Evolutionary conservation across 768 basidiomycete species (phyloP), one percentile per base, ranked within the genome.

Genomic region (Gyrodon lividus): DNA sequence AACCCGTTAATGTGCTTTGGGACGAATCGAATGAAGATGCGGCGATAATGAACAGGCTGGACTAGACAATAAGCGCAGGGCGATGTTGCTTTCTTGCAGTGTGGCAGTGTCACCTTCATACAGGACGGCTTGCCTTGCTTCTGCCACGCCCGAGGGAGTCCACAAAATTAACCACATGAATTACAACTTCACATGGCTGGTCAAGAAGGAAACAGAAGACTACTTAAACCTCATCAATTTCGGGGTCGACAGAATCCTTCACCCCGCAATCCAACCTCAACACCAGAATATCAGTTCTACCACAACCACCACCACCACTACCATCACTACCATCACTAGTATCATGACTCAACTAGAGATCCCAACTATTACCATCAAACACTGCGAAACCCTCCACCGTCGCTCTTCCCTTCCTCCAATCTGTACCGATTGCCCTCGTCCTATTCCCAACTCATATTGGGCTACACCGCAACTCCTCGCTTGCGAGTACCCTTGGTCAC

Each of bases 361-460:
- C 55, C 51, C 56, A 13, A 33, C 60, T 42, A 46, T 57, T 37
- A 31, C 56, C 54, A 3, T 60, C 33, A 50, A 7, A 26, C 12
- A 30, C 47, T 53, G 42, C 51, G 33, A 50, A n/a, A 6, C 24
- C 7, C 54, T 54, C 5, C 58, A 52, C 4, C 62, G 60, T 5
- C 60, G 58, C 33, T 54, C 63, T 1, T 65, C 62, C 0, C 56
- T 62, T 0, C 46, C 63, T 0, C 57, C 51, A 48, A 43, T 60
- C 43, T 14, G 33, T 55, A 54, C 58, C 0, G 46, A 54, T 38
- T 56, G 46, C n/a, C 64, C 70, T 0, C 81, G 84, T 1, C 88
- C 88, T 24, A 83, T 90, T 62, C 86, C 86, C n/a, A 91, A 91
- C 69, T 87, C 85, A 0, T 90, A 90, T 72, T 91, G 89, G 89